These are phyloP conservation scores for Decorospora gaudefroyi DNA, from an alignment of 2,329 filamentous ascomycete genomes.

Conservation along the genomic window DNA sequence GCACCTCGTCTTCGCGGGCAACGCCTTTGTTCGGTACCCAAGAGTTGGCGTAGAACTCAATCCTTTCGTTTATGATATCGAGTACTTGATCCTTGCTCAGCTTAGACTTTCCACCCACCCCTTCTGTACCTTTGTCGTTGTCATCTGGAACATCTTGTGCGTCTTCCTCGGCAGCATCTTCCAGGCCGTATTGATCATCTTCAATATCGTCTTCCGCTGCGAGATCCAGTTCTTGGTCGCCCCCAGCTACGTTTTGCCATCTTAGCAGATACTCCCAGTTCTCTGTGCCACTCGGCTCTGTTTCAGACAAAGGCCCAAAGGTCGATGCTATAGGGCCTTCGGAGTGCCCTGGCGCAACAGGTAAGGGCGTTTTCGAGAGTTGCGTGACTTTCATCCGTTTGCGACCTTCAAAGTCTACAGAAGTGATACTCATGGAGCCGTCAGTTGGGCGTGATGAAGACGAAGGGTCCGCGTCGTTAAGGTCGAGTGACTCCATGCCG, in stretches of 20 bases:
- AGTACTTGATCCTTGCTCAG: conserved; percentile 20
- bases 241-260: conserved; percentile 13
- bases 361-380: conserved; percentile 1
- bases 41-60: conserved; percentile 20
- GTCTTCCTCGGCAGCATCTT: conserved; percentile 18
- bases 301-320: background rate
- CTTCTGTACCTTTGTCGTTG: conserved; percentile 3
- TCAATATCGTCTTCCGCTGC: conserved; percentile 10
- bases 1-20: conserved; percentile 10
- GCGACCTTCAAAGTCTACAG: background rate
- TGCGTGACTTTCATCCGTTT: conserved; percentile 13
- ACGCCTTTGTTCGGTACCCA: conserved; percentile 29
- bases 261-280: conserved; percentile 40
- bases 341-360: background rate
- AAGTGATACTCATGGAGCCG: background rate
- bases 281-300: background rate
- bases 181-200: conserved; percentile 7
- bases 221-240: conserved; percentile 12
- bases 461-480: background rate
- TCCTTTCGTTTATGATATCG: conserved; percentile 36
- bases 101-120: conserved; percentile 9
- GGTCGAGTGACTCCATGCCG: conserved; percentile 5
- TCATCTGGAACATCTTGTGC: background rate
- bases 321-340: background rate
- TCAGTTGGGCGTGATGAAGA: background rate